phyloP scores from a whole-genome alignment of 345 rosid species.

The Salix arbutifolia region DNA sequence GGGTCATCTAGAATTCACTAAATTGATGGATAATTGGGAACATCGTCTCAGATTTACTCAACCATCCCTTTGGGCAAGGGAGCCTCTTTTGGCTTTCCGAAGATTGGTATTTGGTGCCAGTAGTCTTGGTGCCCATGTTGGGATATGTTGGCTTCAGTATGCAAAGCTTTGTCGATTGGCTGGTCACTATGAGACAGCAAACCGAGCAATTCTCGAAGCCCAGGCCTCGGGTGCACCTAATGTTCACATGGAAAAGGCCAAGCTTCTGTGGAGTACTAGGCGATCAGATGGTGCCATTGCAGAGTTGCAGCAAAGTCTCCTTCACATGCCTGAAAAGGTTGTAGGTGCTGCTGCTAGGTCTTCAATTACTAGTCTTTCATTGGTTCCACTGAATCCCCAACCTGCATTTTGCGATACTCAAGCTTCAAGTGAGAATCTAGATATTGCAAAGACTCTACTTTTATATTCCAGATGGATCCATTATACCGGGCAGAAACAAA shows the following conservation, averaged over 20 bases:
- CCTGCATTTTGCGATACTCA: constrained; percentile 52
- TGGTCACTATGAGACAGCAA: constrained; percentile 94
- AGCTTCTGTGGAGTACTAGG: constrained; percentile 87
- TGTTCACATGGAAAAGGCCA: constrained; percentile 92
- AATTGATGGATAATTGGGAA: constrained; percentile 75
- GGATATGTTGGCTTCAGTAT: constrained; percentile 93
- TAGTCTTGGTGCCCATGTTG: constrained; percentile 82
- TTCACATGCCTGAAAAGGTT: constrained; percentile 82
- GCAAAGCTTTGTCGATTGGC: constrained; percentile 97
- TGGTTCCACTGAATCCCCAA: constrained; percentile 62
- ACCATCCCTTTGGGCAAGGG: constrained; percentile 92
- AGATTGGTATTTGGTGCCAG: constrained; percentile 82
- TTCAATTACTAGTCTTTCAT: constrained; percentile 65
- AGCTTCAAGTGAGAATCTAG: constrained; percentile 54
- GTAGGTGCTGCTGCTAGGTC: constrained; percentile 67
- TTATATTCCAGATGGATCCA: constrained; percentile 92
- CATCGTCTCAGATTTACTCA: constrained; percentile 84
- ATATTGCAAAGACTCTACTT: constrained; percentile 86
- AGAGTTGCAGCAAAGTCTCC: constrained; percentile 84
- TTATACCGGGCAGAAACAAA: constrained; percentile 86
- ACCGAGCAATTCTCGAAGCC: constrained; percentile 87
- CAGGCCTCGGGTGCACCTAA: constrained; percentile 86
- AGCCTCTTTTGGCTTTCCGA: constrained; percentile 87
- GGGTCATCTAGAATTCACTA: constrained; percentile 53
- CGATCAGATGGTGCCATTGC: constrained; percentile 87